Percentiles rank a stretch among this genome's conserved stretches.
phyloP scores from a whole-genome alignment of 257 asterid species.

The Solanum bulbocastanum region DNA sequence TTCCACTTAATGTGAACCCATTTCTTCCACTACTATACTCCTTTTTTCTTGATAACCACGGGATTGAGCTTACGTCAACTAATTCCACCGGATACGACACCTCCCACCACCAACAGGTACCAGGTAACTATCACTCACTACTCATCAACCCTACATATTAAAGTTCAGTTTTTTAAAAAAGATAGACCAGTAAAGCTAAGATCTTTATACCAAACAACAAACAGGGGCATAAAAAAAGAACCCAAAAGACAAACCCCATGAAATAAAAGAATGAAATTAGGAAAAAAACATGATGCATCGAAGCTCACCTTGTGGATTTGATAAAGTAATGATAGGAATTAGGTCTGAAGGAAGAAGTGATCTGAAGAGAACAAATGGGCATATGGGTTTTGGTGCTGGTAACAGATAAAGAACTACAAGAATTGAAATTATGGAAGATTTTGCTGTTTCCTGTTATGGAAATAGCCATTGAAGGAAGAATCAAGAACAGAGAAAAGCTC shows the following conservation, averaged over 20 bases:
- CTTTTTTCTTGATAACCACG: background rate
- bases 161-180: background rate
- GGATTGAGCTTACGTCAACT: background rate
- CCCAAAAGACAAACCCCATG: background rate
- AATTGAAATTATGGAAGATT: background rate
- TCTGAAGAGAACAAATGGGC: conserved; percentile 11
- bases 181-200: background rate
- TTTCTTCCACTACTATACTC: background rate
- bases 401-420: conserved; percentile 1
- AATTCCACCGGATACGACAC: background rate
- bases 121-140: background rate
- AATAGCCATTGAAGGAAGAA: conserved; percentile 4
- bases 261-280: background rate
- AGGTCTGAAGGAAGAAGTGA: conserved; percentile 6
- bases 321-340: conserved; percentile 7
- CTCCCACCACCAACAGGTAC: background rate
- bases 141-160: background rate
- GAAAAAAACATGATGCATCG: background rate
- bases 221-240: background rate
- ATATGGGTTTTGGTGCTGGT: conserved; percentile 3
- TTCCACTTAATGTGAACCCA: background rate
- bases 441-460: background rate
- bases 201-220: background rate
- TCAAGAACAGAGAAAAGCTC: background rate
- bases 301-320: conserved; percentile 23